These are phyloP conservation scores for Uncinocarpus reesii DNA, from an alignment of 2,329 filamentous ascomycete genomes.

Conservation along the genomic window DNA sequence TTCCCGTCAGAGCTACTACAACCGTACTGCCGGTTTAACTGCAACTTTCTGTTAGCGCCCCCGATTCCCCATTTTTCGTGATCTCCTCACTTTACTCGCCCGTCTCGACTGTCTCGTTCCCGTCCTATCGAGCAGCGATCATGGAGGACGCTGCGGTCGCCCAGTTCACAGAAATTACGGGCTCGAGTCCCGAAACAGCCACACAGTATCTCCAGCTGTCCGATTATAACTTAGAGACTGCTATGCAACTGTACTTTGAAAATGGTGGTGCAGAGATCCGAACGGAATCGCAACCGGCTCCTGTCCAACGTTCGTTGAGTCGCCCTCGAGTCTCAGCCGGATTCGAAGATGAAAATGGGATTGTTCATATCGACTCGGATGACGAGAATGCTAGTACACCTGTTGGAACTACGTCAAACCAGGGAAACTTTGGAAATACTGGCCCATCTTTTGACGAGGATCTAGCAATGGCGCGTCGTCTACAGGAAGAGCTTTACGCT, in stretches of 20 bases:
- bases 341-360: conserved; percentile 47
- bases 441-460: conserved; percentile 66
- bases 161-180: conserved; percentile 74
- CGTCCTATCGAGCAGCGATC: conserved; percentile 14
- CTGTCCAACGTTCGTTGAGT: conserved; percentile 24
- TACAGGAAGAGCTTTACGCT: conserved; percentile 86
- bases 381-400: conserved; percentile 49
- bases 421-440: conserved; percentile 25
- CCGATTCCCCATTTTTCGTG: not conserved
- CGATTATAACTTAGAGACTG: conserved; percentile 73
- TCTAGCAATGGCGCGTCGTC: conserved; percentile 76
- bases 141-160: conserved; percentile 64
- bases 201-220: conserved; percentile 74
- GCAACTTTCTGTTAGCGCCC: not conserved
- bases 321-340: conserved; percentile 23
- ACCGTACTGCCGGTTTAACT: not conserved
- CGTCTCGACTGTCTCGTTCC: not conserved
- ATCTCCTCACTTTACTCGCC: not conserved
- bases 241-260: conserved; percentile 82
- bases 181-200: conserved; percentile 61
- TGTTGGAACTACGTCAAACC: conserved; percentile 20
- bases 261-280: conserved; percentile 56
- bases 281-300: conserved; percentile 24
- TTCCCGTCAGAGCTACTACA: not conserved
- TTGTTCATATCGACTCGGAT: conserved; percentile 68